Percentiles rank a stretch among this genome's conserved stretches.
Evolutionary conservation across 495 filamentous ascomycete species (phyloP).

Genomic region (Echria macrotheca): DNA sequence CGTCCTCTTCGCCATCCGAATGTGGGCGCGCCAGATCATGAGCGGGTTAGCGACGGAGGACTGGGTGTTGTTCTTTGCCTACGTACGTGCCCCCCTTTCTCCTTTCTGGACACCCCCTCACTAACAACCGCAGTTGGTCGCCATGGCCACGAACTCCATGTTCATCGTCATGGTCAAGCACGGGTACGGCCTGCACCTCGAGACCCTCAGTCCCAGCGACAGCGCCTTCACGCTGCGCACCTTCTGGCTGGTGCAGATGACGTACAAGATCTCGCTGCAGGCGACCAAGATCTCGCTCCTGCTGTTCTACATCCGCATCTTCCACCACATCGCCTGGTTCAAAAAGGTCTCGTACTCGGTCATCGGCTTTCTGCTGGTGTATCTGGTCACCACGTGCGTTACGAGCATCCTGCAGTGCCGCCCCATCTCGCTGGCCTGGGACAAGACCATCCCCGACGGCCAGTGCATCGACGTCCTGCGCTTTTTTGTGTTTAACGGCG

Average conservation of each 20-base stretch:
- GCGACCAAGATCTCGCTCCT: slow-evolving; percentile 27
- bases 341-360: slow-evolving; percentile 10
- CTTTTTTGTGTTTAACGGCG: slow-evolving; percentile 28
- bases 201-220: not conserved
- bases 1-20: slow-evolving; percentile 6
- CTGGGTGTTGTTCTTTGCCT: slow-evolving; percentile 20
- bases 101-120: not conserved
- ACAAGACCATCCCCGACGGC: not conserved
- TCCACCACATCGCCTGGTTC: slow-evolving; percentile 21
- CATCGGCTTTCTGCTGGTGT: slow-evolving; percentile 19
- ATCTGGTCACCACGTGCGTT: slow-evolving; percentile 20
- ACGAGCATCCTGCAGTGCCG: slow-evolving; percentile 22
- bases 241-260: slow-evolving; percentile 19
- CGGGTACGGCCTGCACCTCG: slow-evolving; percentile 17
- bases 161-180: slow-evolving; percentile 14
- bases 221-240: slow-evolving; percentile 1
- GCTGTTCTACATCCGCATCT: slow-evolving; percentile 30
- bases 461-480: slow-evolving; percentile 25
- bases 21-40: slow-evolving; percentile 9
- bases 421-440: slow-evolving; percentile 23
- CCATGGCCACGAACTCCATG: slow-evolving; percentile 8
- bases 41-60: slow-evolving; percentile 20
- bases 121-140: slow-evolving; percentile 8
- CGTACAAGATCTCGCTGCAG: slow-evolving; percentile 17
- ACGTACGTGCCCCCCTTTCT: slow-evolving; percentile 10